Base-by-base conservation (phyloP, 352 stramenopile species). In the Thraustochytrium striatum region DNA sequence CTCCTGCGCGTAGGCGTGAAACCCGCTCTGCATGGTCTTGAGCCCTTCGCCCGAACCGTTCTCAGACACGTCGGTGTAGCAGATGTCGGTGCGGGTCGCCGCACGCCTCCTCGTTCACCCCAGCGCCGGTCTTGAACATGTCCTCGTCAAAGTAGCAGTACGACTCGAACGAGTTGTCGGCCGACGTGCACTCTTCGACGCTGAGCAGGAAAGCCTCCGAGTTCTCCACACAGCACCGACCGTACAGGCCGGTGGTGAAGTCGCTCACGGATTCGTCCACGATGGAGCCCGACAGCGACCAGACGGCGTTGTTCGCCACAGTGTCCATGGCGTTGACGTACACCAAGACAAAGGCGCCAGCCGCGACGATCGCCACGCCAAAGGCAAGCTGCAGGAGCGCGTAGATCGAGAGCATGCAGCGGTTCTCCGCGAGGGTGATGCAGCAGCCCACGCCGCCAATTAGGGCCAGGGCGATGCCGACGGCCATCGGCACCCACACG, bases 131-230 rank as follows among this genome's bases (percentile, higher is more conserved):
- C 13, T 5, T n/a, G 32, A 44, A 75, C 11, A 16, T 43, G 39
- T 72, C 30, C 3, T 41, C 5, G 30, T 68, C 47, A 61, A 75
- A 75, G 52, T 75, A 75, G 65, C 65, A 75, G 65, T 75, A 75
- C 33, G n/a, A 38, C n/a, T 52, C 59, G 11, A 70, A 16, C 11
- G 28, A 16, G 59, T 25, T 70, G 5, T 21, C 21, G 2, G 41
- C 59, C 9, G 7, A 7, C 36, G 36, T 19, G 41, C 59, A 70
- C 33, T 52, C 36, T 9, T 50, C 30, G 30, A 70, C 53, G 1
- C 0, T 8, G 7, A 38, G 44, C 13, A 16, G 13, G 35, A 61
- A 43, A 16, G 16, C 13, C 28, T 32, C 36, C 28, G 47, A 55
- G 47, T 25, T 21, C 16, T 16, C 16, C 47, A 55, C 47, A 25